Evolutionary conservation across 2,329 filamentous ascomycete genomes (phyloP), one percentile per base, ranked within the genome.

Genomic region (Diaporthe australafricana): DNA sequence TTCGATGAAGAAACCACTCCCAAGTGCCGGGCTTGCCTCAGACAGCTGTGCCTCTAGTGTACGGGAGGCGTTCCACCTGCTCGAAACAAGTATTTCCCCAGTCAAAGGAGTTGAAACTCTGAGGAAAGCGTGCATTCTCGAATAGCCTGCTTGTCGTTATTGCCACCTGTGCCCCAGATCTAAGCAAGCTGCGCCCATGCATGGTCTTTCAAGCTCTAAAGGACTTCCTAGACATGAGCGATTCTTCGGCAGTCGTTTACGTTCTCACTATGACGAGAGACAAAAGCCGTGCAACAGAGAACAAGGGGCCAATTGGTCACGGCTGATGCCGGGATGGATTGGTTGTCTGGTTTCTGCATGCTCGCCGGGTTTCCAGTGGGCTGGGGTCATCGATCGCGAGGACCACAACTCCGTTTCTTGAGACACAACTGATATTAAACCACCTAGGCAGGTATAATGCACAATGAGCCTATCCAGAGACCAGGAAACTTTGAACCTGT

Each of bases 1-100:
- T 11, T 25, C 27, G 25, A 38, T 40, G 45, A 32, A 50, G 45
- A 48, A 30, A 30, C 30, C 45, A 30, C 30, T 38, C n/a, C 11
- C 45, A 65, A 50, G 60, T 50, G 60, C 60, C 60, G 60, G 60
- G 42, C n/a, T 25, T 12, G 45, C 60, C 60, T 32, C 42, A 48
- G 30, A 50, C 60, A 50, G 17, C 60, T 32, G n/a, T 38, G 45
- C 30, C 45, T 50, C 20, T 48, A 16, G 45, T 65, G 60, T 14
- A 12, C 32, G 16, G 53, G 5, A 38, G 8, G 9, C 12, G 45
- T 50, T 42, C 5, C 45, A 65, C 45, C 3, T 38, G n/a, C 27
- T 48, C 4, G 20, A 48, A 32, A 17, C 4, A 14, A 35, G 6
- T 22, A 20, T 25, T 35, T n/a, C n/a, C 6, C 17, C 20, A 17